Evolutionary conservation across 108 stramenopile species (phyloP), one percentile per base, ranked within the genome.

Genomic region (Fragilariopsis cylindrus): DNA sequence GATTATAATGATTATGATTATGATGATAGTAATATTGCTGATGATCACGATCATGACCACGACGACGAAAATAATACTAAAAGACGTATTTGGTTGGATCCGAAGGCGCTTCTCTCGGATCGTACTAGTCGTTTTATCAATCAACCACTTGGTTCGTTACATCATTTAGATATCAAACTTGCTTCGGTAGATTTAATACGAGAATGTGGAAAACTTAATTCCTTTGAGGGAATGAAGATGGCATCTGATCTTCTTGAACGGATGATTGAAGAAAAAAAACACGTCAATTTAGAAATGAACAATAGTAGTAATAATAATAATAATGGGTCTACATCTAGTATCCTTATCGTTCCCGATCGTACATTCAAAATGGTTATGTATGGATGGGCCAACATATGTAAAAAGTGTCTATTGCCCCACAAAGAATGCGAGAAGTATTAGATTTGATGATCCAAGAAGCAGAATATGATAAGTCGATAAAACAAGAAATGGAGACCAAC

Each of bases 221-320:
- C 85, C 62, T 75, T 78, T 41, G 80, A 83, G 21, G 82, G 82
- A 21, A 78, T 86, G 82, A 73, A 81, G 55, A 57, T 52, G 13
- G 85, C 85, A 1, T 74, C 78, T 21, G 82, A 81, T 65, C 69
- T 86, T 30, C 60, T 83, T 47, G 81, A 86, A 65, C 80, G 85
- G 3, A 7, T 83, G 1, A 21, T 86, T 12, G 73, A 73, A n/a
- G 85, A 86, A 60, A 86, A 86, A 53, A 69, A 71, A 1, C 68
- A 57, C 42, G 48, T 75, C 58, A 77, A 75, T 57, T 30, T 30
- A 30, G 30, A 30, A 30, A 30, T 30, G 2, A 30, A 30, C 57
- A 69, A 39, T 63, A 50, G 40, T 50, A 62, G 19, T 48, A 30
- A 18, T 12, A 44, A 48, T 30, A 30, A 30, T 30, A 56, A 78